Conservation (phyloP, 1,284 basidiomycete genomes). For the Rhodotorula sp. region DNA sequence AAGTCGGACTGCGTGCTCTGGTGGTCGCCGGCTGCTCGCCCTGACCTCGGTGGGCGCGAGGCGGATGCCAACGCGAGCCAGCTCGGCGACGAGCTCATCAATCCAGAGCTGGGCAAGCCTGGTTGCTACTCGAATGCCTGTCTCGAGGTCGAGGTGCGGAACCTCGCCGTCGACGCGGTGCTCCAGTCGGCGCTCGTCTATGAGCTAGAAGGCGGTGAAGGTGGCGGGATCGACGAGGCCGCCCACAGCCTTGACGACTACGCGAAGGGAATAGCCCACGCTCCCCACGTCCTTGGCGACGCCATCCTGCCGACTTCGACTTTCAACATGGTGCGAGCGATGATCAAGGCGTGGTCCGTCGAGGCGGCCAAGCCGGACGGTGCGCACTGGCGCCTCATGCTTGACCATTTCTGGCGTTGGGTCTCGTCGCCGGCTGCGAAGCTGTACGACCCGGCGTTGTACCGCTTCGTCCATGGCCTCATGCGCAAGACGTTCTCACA, state of each 20-base stretch:
- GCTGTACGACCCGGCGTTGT: constrained; percentile 90
- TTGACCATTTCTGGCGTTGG: constrained; percentile 98
- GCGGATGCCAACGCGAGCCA: constrained; percentile 59
- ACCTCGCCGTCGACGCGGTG: constrained; percentile 91
- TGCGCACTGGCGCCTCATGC: constrained; percentile 56
- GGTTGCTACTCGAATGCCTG: constrained; percentile 93
- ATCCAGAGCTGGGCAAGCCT: constrained; percentile 78
- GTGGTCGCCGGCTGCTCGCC: constrained; percentile 90
- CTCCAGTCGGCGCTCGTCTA: constrained; percentile 92
- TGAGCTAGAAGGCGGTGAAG: constrained; percentile 83
- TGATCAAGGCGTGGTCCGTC: constrained; percentile 91
- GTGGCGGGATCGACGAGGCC: constrained; percentile 86
- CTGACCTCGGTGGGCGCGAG: constrained; percentile 91
- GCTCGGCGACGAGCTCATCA: constrained; percentile 66
- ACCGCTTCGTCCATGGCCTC: constrained; percentile 88
- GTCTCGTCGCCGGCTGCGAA: constrained; percentile 77
- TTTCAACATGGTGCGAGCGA: constrained; percentile 78
- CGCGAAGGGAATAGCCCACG: constrained; percentile 65
- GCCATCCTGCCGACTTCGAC: constrained; percentile 86
- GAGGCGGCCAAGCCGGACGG: constrained; percentile 66
- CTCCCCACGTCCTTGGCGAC: constrained; percentile 82
- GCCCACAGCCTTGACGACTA: constrained; percentile 92
- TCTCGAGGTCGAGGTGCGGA: constrained; percentile 81
- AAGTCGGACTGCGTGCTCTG: constrained; percentile 90
- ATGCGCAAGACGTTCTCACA: constrained; percentile 99